These are phyloP conservation scores for Pyrenula aspistea DNA, from an alignment of 495 filamentous ascomycete genomes.

Conservation along the genomic window DNA sequence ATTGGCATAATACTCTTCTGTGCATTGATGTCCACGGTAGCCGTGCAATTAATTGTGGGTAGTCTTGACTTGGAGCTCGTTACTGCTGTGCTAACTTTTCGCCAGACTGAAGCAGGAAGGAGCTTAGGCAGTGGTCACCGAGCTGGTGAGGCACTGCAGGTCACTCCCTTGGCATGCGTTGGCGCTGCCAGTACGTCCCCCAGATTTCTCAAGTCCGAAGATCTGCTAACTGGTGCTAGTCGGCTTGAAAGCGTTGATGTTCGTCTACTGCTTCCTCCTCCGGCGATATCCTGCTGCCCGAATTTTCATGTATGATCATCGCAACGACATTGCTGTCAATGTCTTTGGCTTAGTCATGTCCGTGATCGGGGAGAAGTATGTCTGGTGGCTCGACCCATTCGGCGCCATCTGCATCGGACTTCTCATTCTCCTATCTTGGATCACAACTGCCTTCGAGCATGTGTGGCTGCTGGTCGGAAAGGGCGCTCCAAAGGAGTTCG, in stretches of 20 bases:
- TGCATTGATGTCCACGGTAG: slow-evolving; percentile 44
- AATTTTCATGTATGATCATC: slow-evolving; percentile 43
- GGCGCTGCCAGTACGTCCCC: slow-evolving; percentile 30
- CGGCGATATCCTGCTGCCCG: slow-evolving; percentile 39
- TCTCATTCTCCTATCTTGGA: slow-evolving; percentile 42
- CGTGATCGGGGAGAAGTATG: slow-evolving; percentile 35
- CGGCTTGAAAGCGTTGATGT: slow-evolving; percentile 18
- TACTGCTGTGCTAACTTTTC: background rate
- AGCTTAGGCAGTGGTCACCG: slow-evolving; percentile 24
- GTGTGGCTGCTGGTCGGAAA: slow-evolving; percentile 45
- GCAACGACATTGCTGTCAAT: slow-evolving; percentile 45
- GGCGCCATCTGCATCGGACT: slow-evolving; percentile 42
- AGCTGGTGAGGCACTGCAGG: slow-evolving; percentile 26
- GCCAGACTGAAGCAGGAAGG: slow-evolving; percentile 35
- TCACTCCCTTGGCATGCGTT: slow-evolving; percentile 40
- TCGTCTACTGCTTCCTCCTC: slow-evolving; percentile 37
- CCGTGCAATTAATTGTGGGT: slow-evolving; percentile 34
- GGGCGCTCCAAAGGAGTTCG: slow-evolving; percentile 37
- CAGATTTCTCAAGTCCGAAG: slow-evolving; percentile 1
- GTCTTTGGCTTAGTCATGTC: slow-evolving; percentile 42
- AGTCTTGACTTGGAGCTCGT: slow-evolving; percentile 6
- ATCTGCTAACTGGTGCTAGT: slow-evolving; percentile 26
- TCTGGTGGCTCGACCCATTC: slow-evolving; percentile 44
- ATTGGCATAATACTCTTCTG: slow-evolving; percentile 48
- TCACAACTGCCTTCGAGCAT: slow-evolving; percentile 41